Evolutionary conservation across 345 rosid species (phyloP).

Genomic region (Salix arbutifolia): DNA sequence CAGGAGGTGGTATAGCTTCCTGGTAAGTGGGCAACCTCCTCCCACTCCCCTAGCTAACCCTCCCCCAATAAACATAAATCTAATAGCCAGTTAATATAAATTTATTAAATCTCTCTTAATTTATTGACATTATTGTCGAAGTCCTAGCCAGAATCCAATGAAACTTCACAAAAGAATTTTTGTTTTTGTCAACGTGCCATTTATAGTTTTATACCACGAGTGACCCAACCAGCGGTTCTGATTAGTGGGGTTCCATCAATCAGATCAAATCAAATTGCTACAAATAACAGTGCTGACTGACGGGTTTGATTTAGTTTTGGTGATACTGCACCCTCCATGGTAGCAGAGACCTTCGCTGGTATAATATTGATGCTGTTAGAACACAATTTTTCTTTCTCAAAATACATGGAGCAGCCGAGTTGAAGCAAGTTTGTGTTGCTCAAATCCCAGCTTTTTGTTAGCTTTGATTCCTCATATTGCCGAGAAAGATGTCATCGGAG

Average conservation of each 20-base stretch:
- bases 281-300: constrained; percentile 25
- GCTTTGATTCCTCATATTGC: constrained; percentile 15
- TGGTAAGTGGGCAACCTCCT: background rate
- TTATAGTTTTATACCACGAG: background rate
- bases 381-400: background rate
- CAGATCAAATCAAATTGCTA: background rate
- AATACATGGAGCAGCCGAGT: constrained; percentile 3
- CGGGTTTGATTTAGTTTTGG: constrained; percentile 16
- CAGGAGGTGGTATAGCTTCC: constrained; percentile 25
- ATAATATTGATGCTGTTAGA: constrained; percentile 3
- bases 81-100: too few relatives aligned
- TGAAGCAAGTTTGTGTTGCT: constrained; percentile 14
- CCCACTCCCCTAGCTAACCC: background rate
- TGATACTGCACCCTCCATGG: constrained; percentile 11
- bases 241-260: background rate
- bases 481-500: constrained; percentile 26
- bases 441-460: constrained; percentile 13
- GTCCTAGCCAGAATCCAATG: background rate
- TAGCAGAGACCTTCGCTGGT: constrained; percentile 9
- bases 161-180: background rate
- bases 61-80: background rate
- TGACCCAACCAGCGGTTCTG: constrained; percentile 21
- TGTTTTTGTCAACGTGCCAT: background rate
- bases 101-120: too few relatives aligned
- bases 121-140: background rate